Evolutionary conservation across 2,329 filamentous ascomycete genomes (phyloP), one percentile per base, ranked within the genome.

Genomic region (Aspergillus versicolor): DNA sequence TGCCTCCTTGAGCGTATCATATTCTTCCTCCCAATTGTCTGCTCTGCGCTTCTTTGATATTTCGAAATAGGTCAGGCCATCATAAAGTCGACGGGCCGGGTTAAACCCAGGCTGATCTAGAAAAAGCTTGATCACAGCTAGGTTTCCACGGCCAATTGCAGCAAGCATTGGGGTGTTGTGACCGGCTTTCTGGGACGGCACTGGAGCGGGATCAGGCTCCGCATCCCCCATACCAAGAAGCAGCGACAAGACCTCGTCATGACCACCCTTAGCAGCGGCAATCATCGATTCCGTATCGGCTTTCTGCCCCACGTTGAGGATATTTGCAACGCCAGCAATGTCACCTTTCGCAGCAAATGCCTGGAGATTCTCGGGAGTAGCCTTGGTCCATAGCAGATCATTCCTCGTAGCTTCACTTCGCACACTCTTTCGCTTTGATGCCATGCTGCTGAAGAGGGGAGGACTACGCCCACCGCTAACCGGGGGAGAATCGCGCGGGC

Each of bases 151-250:
- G 15, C 94, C 93, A 63, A 99, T 97, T 1, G 94, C 92, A 57
- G 92, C 92, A 38, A 97, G 83, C 81, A 99, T 95, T 1, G 94
- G 94, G 1, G 93, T 97, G 51, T 92, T 89, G 67, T 90, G 88
- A 56, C 94, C 92, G 42, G 82, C 76, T 57, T 84, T 79, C 30
- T 82, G 81, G 57, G 78, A 78, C 47, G 64, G 67, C 46, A 92
- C 74, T 12, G 90, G 84, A 6, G 83, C 79, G 32, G 91, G 91
- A 65, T 94, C 90, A 7, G 84, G 81, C 65, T 88, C 81, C 17
- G 84, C 82, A 48, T 82, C 79, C 3, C 88, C 88, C 62, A 91
- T 78, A 8, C 88, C 88, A 42, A 91, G 74, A 49, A 92, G 75
- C 27, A 96, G 83, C 68, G 92, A 90, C 60, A 96, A 85, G 22